phyloP scores from a whole-genome alignment of 192 early-diverging fungal species.

The Cetraspora pellucida region DNA sequence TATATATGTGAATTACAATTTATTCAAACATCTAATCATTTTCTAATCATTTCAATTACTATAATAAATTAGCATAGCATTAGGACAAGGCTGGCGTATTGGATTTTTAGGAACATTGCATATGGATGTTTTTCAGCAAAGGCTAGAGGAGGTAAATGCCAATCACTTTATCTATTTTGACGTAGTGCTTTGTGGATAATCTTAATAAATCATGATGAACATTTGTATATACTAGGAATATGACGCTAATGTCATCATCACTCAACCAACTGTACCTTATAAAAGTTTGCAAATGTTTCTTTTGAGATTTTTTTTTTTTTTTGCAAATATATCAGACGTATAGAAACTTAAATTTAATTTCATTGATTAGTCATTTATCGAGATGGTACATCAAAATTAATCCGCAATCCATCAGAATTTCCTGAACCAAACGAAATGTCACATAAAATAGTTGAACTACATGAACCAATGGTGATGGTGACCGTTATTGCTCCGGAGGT shows the following conservation, averaged over 20 bases:
- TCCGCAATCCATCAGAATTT: constrained; percentile 90
- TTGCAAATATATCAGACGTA: neutral
- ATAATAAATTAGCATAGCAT: constrained; percentile 54
- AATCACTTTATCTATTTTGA: neutral
- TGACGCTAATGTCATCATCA: constrained; percentile 87
- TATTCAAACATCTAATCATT: neutral
- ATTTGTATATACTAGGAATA: constrained; percentile 67
- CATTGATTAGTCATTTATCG: constrained; percentile 51
- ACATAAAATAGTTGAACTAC: constrained; percentile 63
- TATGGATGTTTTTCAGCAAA: constrained; percentile 97
- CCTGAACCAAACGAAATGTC: constrained; percentile 73
- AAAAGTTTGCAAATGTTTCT: constrained; percentile 50
- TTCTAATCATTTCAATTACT: neutral
- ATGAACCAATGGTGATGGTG: constrained; percentile 91
- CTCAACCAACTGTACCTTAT: constrained; percentile 91
- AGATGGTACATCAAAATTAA: constrained; percentile 50
- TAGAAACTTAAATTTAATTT: neutral
- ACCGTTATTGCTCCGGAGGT: constrained; percentile 89
- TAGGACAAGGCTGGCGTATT: constrained; percentile 95
- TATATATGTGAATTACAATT: no score
- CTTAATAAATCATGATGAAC: neutral
- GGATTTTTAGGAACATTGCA: constrained; percentile 96
- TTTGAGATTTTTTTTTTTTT: neutral
- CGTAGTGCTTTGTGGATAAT: neutral
- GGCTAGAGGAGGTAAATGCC: constrained; percentile 71